Percentiles rank a stretch among this genome's conserved stretches.
Evolutionary conservation across 805 yeast genomes (phyloP).

Genomic region (Candida easanensis): DNA sequence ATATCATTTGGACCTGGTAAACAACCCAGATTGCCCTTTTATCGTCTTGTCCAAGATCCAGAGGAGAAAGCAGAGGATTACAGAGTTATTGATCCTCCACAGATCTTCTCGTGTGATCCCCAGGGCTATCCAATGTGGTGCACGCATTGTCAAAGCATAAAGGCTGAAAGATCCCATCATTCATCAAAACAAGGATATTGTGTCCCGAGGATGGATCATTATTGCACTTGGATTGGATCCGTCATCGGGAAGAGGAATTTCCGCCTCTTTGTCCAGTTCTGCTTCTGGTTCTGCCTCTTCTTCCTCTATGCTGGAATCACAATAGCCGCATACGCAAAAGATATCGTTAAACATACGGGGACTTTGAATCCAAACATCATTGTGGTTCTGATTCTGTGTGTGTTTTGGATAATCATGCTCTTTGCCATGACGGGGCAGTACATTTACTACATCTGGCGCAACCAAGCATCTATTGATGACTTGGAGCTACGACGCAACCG

Average conservation of each 20-base stretch:
- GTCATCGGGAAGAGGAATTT: slow-evolving; percentile 70
- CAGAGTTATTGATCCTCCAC: slow-evolving; percentile 45
- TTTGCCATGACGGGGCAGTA: slow-evolving; percentile 42
- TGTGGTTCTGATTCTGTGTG: slow-evolving; percentile 42
- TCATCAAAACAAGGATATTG: slow-evolving; percentile 54
- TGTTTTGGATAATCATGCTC: slow-evolving; percentile 45
- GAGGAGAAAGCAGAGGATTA: slow-evolving; percentile 17
- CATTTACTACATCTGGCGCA: slow-evolving; percentile 40
- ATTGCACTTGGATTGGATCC: slow-evolving; percentile 73
- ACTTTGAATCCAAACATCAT: slow-evolving; percentile 47
- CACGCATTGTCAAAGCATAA: slow-evolving; percentile 59
- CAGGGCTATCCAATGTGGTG: slow-evolving; percentile 82
- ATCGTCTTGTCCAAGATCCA: slow-evolving; percentile 26
- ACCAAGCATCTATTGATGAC: slow-evolving; percentile 61
- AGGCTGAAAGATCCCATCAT: slow-evolving; percentile 69
- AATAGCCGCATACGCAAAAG: slow-evolving; percentile 31
- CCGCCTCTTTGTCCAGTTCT: slow-evolving; percentile 53
- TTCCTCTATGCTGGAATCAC: slow-evolving; percentile 41
- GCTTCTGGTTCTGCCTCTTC: slow-evolving; percentile 35
- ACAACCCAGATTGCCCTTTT: slow-evolving; percentile 37
- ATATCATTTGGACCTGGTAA: slow-evolving; percentile 59
- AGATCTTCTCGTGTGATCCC: slow-evolving; percentile 61
- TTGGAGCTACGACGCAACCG: slow-evolving; percentile 36
- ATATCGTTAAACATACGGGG: slow-evolving; percentile 13
- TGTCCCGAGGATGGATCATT: slow-evolving; percentile 79